Conservation (phyloP, 169 alveolate species). For the Cytauxzoon felis region DNA sequence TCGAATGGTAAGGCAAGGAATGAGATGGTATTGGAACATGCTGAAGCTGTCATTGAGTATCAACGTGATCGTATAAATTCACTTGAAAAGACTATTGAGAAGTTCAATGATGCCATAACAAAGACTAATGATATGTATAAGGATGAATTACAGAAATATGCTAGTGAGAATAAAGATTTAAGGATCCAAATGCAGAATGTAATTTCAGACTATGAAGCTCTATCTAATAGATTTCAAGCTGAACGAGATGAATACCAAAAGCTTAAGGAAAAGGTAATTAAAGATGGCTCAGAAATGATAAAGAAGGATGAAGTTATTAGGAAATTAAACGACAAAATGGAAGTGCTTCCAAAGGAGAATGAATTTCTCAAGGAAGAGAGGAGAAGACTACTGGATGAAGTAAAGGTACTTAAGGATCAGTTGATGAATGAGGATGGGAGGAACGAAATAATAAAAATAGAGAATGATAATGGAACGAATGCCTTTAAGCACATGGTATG, state of each 20-base stretch:
- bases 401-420: slow-evolving; percentile 12
- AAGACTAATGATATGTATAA: slow-evolving; percentile 38
- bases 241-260: slow-evolving; percentile 29
- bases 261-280: slow-evolving; percentile 26
- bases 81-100: slow-evolving; percentile 24
- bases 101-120: slow-evolving; percentile 44
- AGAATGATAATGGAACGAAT: background rate
- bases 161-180: slow-evolving; percentile 21
- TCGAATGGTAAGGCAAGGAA: background rate
- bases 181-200: slow-evolving; percentile 49
- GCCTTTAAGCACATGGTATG: background rate
- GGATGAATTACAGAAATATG: slow-evolving; percentile 40
- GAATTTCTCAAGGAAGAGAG: slow-evolving; percentile 23
- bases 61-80: slow-evolving; percentile 53
- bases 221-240: slow-evolving; percentile 28
- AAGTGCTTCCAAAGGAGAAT: slow-evolving; percentile 28
- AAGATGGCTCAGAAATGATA: slow-evolving; percentile 14
- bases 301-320: slow-evolving; percentile 21
- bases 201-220: slow-evolving; percentile 48
- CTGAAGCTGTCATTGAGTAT: slow-evolving; percentile 64
- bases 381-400: background rate
- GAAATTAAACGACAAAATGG: slow-evolving; percentile 6
- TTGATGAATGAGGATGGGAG: background rate
- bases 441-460: background rate
- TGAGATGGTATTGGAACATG: slow-evolving; percentile 35